phyloP scores from a whole-genome alignment of 345 rosid genomes.

The Dipteronia dyeriana region DNA sequence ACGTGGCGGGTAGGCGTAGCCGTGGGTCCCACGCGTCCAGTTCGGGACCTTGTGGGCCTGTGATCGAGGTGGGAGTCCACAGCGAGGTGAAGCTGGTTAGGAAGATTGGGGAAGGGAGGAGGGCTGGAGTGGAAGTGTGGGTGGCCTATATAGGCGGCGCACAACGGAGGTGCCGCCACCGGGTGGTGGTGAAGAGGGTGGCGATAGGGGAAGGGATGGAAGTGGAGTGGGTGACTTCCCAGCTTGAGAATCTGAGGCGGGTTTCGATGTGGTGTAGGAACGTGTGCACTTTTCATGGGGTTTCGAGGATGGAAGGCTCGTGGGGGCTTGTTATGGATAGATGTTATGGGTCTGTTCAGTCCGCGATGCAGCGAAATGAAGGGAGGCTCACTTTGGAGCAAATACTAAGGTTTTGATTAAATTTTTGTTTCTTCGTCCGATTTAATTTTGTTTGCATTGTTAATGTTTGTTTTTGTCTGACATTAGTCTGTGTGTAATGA shows the following conservation, averaged over 20 bases:
- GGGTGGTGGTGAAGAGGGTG: conserved; percentile 77
- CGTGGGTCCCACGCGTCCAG: conserved; percentile 64
- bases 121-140: conserved; percentile 81
- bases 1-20: conserved; percentile 36
- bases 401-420: conserved; percentile 65
- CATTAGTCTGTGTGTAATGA: background rate
- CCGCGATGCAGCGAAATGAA: conserved; percentile 85
- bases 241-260: conserved; percentile 72
- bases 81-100: conserved; percentile 62
- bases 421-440: background rate
- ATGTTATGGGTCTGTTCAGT: conserved; percentile 82
- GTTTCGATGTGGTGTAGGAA: conserved; percentile 94
- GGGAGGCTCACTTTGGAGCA: conserved; percentile 97
- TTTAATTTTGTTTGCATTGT: background rate
- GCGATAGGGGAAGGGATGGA: conserved; percentile 68
- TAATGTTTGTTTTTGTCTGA: background rate
- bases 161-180: conserved; percentile 57
- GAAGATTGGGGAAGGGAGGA: conserved; percentile 67
- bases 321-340: conserved; percentile 79
- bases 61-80: conserved; percentile 77
- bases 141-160: conserved; percentile 53
- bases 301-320: conserved; percentile 61
- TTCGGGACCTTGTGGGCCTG: conserved; percentile 67
- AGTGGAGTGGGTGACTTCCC: conserved; percentile 74
- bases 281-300: conserved; percentile 91